Evolutionary conservation across 2,329 filamentous ascomycete species (phyloP).

Genomic region (Nigrospora oryzae): DNA sequence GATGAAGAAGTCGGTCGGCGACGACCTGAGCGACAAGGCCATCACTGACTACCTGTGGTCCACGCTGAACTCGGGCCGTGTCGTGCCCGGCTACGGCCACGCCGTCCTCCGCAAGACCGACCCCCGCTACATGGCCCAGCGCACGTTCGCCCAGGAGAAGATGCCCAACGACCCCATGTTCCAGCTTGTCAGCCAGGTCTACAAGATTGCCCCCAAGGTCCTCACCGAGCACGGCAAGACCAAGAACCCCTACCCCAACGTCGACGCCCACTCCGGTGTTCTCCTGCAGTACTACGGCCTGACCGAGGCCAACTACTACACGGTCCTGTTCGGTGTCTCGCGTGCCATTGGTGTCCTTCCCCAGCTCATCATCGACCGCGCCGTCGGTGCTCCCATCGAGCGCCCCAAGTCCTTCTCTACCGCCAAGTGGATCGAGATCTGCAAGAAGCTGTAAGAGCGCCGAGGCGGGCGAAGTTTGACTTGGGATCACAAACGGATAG

Average conservation of each 20-base stretch:
- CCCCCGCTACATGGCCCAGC: conserved; percentile 96
- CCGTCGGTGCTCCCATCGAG: conserved; percentile 94
- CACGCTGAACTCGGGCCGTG: conserved; percentile 89
- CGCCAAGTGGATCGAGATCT: conserved; percentile 90
- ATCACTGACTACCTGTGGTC: conserved; percentile 99
- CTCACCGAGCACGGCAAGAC: conserved; percentile 99
- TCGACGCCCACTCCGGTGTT: conserved; percentile 97
- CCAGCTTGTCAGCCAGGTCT: conserved; percentile 99
- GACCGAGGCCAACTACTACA: conserved; percentile 99
- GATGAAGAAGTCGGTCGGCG: conserved; percentile 94
- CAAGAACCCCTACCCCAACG: conserved; percentile 99
- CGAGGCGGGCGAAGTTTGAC: conserved; percentile 11
- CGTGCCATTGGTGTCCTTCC: conserved; percentile 97
- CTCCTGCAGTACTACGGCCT: conserved; percentile 99
- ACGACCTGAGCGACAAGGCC: conserved; percentile 90
- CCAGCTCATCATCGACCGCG: conserved; percentile 99
- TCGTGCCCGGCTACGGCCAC: conserved; percentile 97
- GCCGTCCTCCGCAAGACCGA: conserved; percentile 99
- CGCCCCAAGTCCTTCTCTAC: conserved; percentile 98
- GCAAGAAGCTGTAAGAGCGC: conserved; percentile 72
- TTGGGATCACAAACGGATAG: conserved; percentile 21
- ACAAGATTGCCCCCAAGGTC: conserved; percentile 98
- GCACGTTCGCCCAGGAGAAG: conserved; percentile 88
- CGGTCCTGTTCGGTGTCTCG: conserved; percentile 97
- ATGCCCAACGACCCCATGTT: conserved; percentile 98